Evolutionary conservation across 768 basidiomycete genomes (phyloP).

Genomic region (Myochromella boudieri): DNA sequence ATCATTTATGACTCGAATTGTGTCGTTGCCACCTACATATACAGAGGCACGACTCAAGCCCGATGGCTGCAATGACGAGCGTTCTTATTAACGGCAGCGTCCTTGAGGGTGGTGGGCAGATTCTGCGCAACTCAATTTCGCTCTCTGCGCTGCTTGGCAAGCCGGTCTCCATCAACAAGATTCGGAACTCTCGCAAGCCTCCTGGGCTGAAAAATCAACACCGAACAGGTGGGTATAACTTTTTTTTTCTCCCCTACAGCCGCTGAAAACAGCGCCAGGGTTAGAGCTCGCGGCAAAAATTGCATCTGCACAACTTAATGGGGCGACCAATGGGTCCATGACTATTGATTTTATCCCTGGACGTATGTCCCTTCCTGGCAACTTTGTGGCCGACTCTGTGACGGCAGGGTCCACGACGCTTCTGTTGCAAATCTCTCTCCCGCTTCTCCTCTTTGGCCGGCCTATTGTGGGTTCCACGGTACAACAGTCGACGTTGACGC

Average conservation of each 20-base stretch:
- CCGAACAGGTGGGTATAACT: slow-evolving; percentile 49
- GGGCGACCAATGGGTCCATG: slow-evolving; percentile 53
- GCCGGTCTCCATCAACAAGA: slow-evolving; percentile 58
- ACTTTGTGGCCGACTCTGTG: slow-evolving; percentile 41
- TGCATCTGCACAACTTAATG: slow-evolving; percentile 51
- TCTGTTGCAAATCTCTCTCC: slow-evolving; percentile 70
- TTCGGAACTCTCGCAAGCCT: slow-evolving; percentile 55
- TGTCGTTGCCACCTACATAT: no score
- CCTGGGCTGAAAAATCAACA: slow-evolving; percentile 77
- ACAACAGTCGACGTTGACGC: slow-evolving; percentile 45
- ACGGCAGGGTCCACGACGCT: slow-evolving; percentile 76
- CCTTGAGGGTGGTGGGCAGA: slow-evolving; percentile 68
- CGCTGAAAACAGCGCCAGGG: slow-evolving; percentile 37
- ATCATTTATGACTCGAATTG: no score
- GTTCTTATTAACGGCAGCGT: slow-evolving; percentile 46
- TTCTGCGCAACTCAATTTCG: slow-evolving; percentile 67
- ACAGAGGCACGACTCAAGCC: no score
- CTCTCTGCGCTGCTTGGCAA: slow-evolving; percentile 65
- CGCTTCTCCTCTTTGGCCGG: slow-evolving; percentile 61
- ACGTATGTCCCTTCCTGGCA: slow-evolving; percentile 36
- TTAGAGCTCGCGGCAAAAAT: slow-evolving; percentile 65
- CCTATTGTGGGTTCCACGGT: slow-evolving; percentile 19
- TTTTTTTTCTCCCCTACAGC: not conserved
- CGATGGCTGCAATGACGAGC: slow-evolving; percentile 21
- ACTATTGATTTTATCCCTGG: slow-evolving; percentile 59